phyloP scores from a whole-genome alignment of 345 rosid genomes.

The Citrus reticulata region DNA sequence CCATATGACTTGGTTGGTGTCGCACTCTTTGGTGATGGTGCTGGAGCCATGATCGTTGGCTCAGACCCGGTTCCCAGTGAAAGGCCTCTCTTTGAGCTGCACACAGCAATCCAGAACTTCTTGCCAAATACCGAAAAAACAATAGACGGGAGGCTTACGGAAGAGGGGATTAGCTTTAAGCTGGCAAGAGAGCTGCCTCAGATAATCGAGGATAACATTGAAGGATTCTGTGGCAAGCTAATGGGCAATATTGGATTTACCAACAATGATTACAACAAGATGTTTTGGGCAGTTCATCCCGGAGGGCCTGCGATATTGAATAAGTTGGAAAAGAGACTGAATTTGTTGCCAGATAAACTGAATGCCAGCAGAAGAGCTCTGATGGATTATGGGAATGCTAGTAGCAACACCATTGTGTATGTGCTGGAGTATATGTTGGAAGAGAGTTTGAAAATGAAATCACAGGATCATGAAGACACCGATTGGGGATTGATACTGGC shows the following conservation, averaged over 20 bases:
- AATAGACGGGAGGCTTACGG: slow-evolving; percentile 86
- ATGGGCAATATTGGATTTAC: slow-evolving; percentile 42
- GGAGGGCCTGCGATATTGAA: slow-evolving; percentile 98
- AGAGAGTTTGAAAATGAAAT: slow-evolving; percentile 49
- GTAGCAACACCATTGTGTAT: slow-evolving; percentile 89
- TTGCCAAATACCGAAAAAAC: slow-evolving; percentile 70
- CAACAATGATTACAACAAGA: slow-evolving; percentile 53
- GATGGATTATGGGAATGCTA: slow-evolving; percentile 91
- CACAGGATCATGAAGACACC: slow-evolving; percentile 12
- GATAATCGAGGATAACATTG: slow-evolving; percentile 83
- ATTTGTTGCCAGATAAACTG: slow-evolving; percentile 70
- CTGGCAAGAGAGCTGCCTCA: slow-evolving; percentile 88
- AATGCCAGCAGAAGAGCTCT: slow-evolving; percentile 81
- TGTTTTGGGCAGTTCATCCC: slow-evolving; percentile 99
- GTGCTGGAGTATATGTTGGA: slow-evolving; percentile 91
- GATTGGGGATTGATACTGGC: slow-evolving; percentile 90
- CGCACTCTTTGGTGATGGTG: slow-evolving; percentile 92
- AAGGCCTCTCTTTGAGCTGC: slow-evolving; percentile 85
- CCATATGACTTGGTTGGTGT: slow-evolving; percentile 98
- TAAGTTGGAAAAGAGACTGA: slow-evolving; percentile 72
- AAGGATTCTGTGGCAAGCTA: slow-evolving; percentile 68
- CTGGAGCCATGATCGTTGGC: slow-evolving; percentile 82
- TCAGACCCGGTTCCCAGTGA: slow-evolving; percentile 59
- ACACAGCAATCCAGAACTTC: slow-evolving; percentile 81
- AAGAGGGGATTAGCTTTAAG: slow-evolving; percentile 88